A percentile compares a stretch with the other conserved stretches of the same genome.
Conservation (phyloP, 495 filamentous ascomycete species). For the Hypoxylon rickii region DNA sequence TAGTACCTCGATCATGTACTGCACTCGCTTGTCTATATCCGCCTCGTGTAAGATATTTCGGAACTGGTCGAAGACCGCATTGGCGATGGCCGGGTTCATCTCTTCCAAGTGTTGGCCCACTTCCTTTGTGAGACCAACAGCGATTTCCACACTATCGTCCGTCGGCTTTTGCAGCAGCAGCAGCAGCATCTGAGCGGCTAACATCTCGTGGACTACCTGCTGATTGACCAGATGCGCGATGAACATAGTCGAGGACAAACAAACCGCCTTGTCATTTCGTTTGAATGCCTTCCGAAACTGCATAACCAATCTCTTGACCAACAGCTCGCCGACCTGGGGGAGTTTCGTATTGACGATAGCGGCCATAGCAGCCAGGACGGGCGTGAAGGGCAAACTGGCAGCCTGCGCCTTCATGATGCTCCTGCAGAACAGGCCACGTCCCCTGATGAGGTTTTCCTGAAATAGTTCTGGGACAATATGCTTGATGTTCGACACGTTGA, state of each 20-base stretch:
- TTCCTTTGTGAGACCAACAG: constrained; percentile 86
- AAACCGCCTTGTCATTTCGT: constrained; percentile 95
- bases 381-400: constrained; percentile 92
- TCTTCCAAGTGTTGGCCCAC: constrained; percentile 93
- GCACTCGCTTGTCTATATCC: constrained; percentile 92
- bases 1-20: constrained; percentile 98
- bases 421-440: constrained; percentile 88
- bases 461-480: constrained; percentile 95
- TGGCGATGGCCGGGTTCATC: constrained; percentile 82
- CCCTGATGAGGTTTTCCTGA: constrained; percentile 88
- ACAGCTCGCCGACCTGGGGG: constrained; percentile 88
- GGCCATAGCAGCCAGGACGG: constrained; percentile 92
- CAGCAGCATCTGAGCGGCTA: constrained; percentile 88
- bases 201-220: constrained; percentile 90
- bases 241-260: constrained; percentile 86
- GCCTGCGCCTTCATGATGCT: constrained; percentile 98
- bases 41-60: constrained; percentile 92
- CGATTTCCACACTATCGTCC: constrained; percentile 97
- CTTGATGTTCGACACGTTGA: constrained; percentile 97
- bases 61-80: constrained; percentile 94
- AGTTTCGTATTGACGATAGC: constrained; percentile 98
- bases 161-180: constrained; percentile 91
- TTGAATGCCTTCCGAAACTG: constrained; percentile 97
- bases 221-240: constrained; percentile 94
- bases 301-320: constrained; percentile 82